Conservation (phyloP, 1,139 yeast genomes). For the Candida buenavistaensis region DNA sequence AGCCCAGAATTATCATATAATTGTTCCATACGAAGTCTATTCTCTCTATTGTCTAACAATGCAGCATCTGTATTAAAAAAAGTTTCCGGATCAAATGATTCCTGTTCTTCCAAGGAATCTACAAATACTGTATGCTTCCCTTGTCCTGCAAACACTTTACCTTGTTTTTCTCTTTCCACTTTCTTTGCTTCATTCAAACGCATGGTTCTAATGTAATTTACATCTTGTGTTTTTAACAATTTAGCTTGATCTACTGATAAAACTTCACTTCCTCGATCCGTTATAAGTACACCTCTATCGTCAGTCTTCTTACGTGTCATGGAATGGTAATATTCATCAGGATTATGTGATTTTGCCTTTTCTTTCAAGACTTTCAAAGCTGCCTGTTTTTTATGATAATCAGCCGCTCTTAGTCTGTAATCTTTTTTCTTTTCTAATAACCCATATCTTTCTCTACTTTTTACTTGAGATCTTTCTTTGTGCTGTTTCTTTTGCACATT, state of each 20-base stretch:
- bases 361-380: slow-evolving; percentile 73
- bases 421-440: slow-evolving; percentile 94
- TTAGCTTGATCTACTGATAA: slow-evolving; percentile 75
- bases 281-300: slow-evolving; percentile 60
- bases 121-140: slow-evolving; percentile 89
- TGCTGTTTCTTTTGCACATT: slow-evolving; percentile 95
- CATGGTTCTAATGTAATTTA: slow-evolving; percentile 77
- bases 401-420: slow-evolving; percentile 83
- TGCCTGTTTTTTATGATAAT: slow-evolving; percentile 85
- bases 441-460: slow-evolving; percentile 71
- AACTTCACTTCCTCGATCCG: slow-evolving; percentile 65
- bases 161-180: slow-evolving; percentile 60
- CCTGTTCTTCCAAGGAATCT: slow-evolving; percentile 56
- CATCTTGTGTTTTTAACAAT: slow-evolving; percentile 84
- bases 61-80: slow-evolving; percentile 70
- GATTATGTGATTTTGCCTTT: slow-evolving; percentile 75
- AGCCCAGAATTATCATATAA: slow-evolving; percentile 42
- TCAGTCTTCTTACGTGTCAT: slow-evolving; percentile 77
- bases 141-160: slow-evolving; percentile 50
- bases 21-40: slow-evolving; percentile 67
- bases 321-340: slow-evolving; percentile 96
- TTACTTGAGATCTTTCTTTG: slow-evolving; percentile 86
- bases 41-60: slow-evolving; percentile 65
- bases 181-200: slow-evolving; percentile 67
- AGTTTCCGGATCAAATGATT: slow-evolving; percentile 59